Conservation (phyloP, 1,284 basidiomycete genomes). For the Hymenochaete sp. region DNA sequence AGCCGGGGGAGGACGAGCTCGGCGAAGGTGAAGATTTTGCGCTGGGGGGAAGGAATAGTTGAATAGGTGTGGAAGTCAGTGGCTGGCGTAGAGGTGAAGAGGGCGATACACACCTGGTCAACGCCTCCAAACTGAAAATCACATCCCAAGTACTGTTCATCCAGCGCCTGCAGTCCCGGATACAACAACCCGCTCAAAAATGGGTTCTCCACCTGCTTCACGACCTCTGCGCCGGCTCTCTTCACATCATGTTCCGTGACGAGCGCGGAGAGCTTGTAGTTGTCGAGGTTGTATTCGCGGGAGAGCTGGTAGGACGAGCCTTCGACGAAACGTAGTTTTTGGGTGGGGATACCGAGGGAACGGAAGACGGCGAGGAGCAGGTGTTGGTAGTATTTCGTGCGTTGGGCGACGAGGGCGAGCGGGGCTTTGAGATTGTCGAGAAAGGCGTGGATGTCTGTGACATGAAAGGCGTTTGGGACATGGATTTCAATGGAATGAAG, state of each 20-base stretch:
- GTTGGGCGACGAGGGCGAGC: constrained; percentile 83
- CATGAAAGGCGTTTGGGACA: background rate
- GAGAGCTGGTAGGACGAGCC: constrained; percentile 92
- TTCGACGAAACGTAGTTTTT: constrained; percentile 77
- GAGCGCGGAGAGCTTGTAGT: constrained; percentile 83
- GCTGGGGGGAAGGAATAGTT: no score
- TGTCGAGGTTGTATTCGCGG: constrained; percentile 90
- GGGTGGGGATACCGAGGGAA: constrained; percentile 86
- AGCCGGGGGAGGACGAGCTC: constrained; percentile 91
- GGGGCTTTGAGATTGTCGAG: constrained; percentile 98
- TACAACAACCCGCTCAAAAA: constrained; percentile 89
- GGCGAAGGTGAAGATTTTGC: constrained; percentile 98
- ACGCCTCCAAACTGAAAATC: constrained; percentile 99
- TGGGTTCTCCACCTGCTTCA: constrained; percentile 94
- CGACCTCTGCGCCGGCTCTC: constrained; percentile 98
- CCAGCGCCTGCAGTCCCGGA: constrained; percentile 92
- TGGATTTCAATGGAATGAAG: background rate
- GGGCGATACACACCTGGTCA: constrained; percentile 65
- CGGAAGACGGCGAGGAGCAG: constrained; percentile 79
- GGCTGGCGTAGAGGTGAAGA: background rate
- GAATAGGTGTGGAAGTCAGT: no score
- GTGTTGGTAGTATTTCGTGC: constrained; percentile 87
- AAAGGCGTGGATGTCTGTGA: constrained; percentile 89
- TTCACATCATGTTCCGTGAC: constrained; percentile 96
- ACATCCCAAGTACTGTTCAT: constrained; percentile 93